Percentiles rank a stretch among this genome's conserved stretches.
Evolutionary conservation across 2,329 filamentous ascomycete species (phyloP).

Genomic region (Penicillium nordicum): DNA sequence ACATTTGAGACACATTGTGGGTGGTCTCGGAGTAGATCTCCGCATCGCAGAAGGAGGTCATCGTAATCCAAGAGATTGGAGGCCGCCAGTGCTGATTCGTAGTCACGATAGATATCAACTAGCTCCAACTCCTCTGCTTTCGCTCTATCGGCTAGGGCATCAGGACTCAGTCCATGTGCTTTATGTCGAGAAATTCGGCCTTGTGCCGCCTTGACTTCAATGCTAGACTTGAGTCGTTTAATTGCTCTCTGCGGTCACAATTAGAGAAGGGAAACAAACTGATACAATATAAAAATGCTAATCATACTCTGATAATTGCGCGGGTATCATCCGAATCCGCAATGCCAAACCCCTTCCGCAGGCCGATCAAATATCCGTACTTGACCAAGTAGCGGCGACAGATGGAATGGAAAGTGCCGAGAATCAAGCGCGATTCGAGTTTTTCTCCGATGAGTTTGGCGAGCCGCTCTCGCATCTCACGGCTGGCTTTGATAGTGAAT

Average conservation of each 20-base stretch:
- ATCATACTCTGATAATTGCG: conserved; percentile 63
- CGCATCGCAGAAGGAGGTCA: conserved; percentile 80
- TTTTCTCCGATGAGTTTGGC: conserved; percentile 74
- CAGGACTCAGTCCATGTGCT: conserved; percentile 51
- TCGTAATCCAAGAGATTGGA: conserved; percentile 93
- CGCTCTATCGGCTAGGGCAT: conserved; percentile 40
- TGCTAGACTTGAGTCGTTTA: conserved; percentile 64
- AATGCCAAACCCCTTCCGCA: conserved; percentile 82
- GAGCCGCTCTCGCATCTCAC: conserved; percentile 89
- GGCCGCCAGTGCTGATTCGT: conserved; percentile 68
- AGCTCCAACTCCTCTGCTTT: conserved; percentile 61
- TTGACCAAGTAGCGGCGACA: conserved; percentile 76
- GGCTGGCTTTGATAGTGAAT: conserved; percentile 92
- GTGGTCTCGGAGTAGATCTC: conserved; percentile 68
- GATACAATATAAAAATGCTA: background rate
- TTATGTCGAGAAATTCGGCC: conserved; percentile 69
- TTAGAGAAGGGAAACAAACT: conserved; percentile 9
- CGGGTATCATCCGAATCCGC: conserved; percentile 79
- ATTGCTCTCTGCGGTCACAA: conserved; percentile 59
- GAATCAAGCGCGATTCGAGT: conserved; percentile 69
- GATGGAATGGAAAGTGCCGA: conserved; percentile 95
- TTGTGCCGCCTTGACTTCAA: conserved; percentile 69
- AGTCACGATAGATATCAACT: conserved; percentile 65
- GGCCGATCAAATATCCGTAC: conserved; percentile 80
- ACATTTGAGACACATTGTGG: conserved; percentile 85